Conservation (phyloP, 1,284 basidiomycete genomes). For the Coniferiporia sulphurascens region DNA sequence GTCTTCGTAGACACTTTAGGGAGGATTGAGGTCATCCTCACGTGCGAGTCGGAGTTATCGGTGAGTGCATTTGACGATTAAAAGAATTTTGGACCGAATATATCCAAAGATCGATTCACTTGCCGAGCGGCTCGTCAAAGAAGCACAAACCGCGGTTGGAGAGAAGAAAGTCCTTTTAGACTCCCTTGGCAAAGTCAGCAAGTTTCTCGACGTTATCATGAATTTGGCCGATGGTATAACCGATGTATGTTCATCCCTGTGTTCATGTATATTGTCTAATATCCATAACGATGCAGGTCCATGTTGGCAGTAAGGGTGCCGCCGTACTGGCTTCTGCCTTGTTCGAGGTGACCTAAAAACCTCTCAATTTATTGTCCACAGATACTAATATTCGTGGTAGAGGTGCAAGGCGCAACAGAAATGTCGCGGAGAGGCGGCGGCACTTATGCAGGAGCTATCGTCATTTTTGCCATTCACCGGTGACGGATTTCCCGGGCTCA, state of each 20-base stretch:
- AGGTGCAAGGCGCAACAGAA: background rate
- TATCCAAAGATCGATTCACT: background rate
- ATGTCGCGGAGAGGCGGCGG: background rate
- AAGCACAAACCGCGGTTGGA: background rate
- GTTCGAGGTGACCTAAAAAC: background rate
- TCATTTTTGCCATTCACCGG: background rate
- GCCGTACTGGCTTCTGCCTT: background rate
- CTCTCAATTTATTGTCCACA: background rate
- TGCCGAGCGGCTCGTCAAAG: background rate
- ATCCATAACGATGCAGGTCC: background rate
- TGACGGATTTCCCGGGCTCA: background rate
- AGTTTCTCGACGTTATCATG: background rate
- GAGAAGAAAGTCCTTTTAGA: background rate
- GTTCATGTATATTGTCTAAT: background rate
- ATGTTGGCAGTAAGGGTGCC: background rate
- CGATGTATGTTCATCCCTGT: background rate
- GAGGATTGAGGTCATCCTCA: no score
- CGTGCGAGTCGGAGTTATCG: no score
- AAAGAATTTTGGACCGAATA: no score
- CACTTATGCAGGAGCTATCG: background rate
- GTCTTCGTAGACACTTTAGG: no score
- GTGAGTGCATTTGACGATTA: no score
- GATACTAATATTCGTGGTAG: background rate
- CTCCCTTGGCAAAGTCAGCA: background rate
- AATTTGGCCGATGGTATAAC: background rate